Evolutionary conservation across 306 rosid genomes (phyloP), one percentile per base, ranked within the genome.

Genomic region (Delonix regia): DNA sequence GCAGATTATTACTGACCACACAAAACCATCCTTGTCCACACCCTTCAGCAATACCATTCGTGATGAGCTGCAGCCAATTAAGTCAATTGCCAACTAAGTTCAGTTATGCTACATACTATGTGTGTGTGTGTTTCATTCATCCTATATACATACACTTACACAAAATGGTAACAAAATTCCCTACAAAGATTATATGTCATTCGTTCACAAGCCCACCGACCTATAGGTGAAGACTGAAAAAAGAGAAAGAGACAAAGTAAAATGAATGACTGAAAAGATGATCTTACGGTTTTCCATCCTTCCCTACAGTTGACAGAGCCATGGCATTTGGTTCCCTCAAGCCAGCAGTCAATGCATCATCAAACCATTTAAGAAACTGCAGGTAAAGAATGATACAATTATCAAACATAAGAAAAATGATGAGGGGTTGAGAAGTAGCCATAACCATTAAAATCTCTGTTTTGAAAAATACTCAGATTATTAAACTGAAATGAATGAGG

Each of bases 241-340:
- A 41, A 21, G 10, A 19, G 21, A 19, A 4, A 21, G 51, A 39
- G 19, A 65, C 1, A 38, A 30, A 64, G 69, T 78, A 67, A 80
- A 68, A 86, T 75, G 62, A 80, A 56, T 38, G 62, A 52, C 18
- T 71, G 56, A 60, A 81, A 81, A 59, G 69, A 51, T 70, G 56
- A 77, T 76, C 85, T 88, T 87, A 95, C 98, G 89, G 90, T 81
- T 91, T 90, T 83, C 93, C 96, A 64, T 87, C 83, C 86, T 88
- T 89, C 76, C 96, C 86, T 80, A 84, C 96, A 57, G 99, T 95
- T 69, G 99, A 89, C 87, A 93, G 86, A 42, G 96, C 90, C 99
- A 95, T 90, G 19, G 99, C 99, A 87, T 95, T 95, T 82, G 98
- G 98, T 85, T 95, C 99, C 88, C 74, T 88, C 87, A 93, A 87